phyloP scores from a whole-genome alignment of 208 protist genomes.

The Acanthamoeba comandoni region DNA sequence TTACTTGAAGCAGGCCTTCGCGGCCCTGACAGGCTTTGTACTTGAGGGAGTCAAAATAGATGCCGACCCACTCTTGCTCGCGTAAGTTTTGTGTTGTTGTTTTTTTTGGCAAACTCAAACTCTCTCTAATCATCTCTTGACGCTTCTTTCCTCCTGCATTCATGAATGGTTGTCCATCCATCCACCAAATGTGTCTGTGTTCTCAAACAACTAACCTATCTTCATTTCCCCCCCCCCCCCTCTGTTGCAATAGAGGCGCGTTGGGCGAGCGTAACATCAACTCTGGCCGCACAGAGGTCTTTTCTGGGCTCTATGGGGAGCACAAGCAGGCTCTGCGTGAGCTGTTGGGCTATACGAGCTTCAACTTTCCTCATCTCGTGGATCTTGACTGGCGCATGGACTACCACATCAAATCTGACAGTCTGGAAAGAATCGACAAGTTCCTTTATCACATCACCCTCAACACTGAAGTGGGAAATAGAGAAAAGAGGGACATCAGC shows the following conservation, averaged over 20 bases:
- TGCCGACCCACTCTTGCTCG: conserved; percentile 31
- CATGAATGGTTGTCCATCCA: too few relatives aligned
- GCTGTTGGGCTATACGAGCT: conserved; percentile 67
- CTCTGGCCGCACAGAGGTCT: not conserved
- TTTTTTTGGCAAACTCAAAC: too few relatives aligned
- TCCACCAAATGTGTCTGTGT: too few relatives aligned
- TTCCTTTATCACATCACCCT: conserved; percentile 72
- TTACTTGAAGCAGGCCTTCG: conserved; percentile 68
- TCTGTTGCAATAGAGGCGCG: conserved; percentile 37
- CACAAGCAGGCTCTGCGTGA: conserved; percentile 49
- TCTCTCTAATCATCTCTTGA: too few relatives aligned
- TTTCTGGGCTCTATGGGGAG: conserved; percentile 42
- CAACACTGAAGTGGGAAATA: conserved; percentile 73
- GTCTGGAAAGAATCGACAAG: conserved; percentile 53
- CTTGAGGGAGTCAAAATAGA: conserved; percentile 47
- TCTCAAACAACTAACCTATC: too few relatives aligned
- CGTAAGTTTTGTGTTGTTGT: conserved; percentile 34
- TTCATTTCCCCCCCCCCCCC: not conserved
- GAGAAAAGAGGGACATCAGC: conserved; percentile 55
- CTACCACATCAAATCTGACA: conserved; percentile 74
- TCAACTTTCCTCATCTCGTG: conserved; percentile 65
- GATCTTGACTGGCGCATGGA: conserved; percentile 73
- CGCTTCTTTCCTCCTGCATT: not conserved
- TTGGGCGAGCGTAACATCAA: conserved; percentile 58
- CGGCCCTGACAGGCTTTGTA: conserved; percentile 36